Evolutionary conservation across 805 yeast species (phyloP), one percentile per base, ranked within the genome.

Genomic region (Starmerella apis): DNA sequence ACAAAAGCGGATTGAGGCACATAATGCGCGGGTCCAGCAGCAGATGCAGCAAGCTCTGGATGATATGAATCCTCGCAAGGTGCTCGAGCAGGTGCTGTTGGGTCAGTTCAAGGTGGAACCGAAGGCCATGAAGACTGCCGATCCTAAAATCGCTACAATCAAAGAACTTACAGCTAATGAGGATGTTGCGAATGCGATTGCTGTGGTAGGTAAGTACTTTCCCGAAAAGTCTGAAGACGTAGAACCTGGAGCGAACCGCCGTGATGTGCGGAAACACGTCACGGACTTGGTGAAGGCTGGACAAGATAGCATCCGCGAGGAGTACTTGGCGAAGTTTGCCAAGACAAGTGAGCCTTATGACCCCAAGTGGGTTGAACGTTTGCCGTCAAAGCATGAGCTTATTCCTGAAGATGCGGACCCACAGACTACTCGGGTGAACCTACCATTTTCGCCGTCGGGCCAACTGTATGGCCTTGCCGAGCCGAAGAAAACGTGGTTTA

Each of bases 401-500:
- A 47, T 75, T 52, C 46, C 63, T 27, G 83, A 78, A 61, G 51
- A 50, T 19, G 36, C 24, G 19, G 72, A 77, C 53, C 51, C 52
- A 18, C 50, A 41, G 16, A 83, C 78, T 58, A 51, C 71, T 16
- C 61, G 63, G 42, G 74, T 78, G 6, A 63, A 50, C 9, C 54
- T 65, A 27, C 65, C 68, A n/a, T 74, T 86, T 46, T 52, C 59
- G 37, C 60, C 70, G 31, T 73, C 73, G 50, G 58, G 58, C 43
- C 72, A 74, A 46, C 73, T 83, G 54, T 86, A 75, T 66, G 97
- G 97, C 20, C 81, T 94, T 61, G 67, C 78, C 57, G 82, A 85
- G 48, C 81, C 87, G 14, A 62, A 71, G 16, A 87, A 84, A 69
- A 77, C 88, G 3, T 92, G 82, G 68, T 92, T 90, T 72, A 86